phyloP scores from a whole-genome alignment of 2,329 filamentous ascomycete genomes.

The Hirsutella minnesotensis region DNA sequence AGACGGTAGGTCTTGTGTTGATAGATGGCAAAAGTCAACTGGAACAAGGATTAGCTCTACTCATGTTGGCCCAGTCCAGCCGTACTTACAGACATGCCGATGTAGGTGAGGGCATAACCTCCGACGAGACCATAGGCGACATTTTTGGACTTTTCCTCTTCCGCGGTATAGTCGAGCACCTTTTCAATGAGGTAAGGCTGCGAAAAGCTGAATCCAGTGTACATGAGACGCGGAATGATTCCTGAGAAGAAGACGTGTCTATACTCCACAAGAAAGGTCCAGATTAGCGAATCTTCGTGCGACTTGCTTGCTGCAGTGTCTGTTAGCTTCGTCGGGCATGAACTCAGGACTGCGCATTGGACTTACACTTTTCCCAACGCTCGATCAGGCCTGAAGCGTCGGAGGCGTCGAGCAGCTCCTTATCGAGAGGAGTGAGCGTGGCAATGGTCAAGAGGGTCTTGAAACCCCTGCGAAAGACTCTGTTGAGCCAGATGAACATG shows the following conservation, averaged over 20 bases:
- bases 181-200: slow-evolving; percentile 30
- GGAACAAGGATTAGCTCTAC: background rate
- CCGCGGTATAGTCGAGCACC: slow-evolving; percentile 16
- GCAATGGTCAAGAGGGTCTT: slow-evolving; percentile 11
- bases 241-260: slow-evolving; percentile 16
- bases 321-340: background rate
- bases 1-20: slow-evolving; percentile 22
- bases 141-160: slow-evolving; percentile 13
- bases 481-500: slow-evolving; percentile 21
- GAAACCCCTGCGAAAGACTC: slow-evolving; percentile 15
- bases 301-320: slow-evolving; percentile 7
- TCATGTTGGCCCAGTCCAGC: background rate
- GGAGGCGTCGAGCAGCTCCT: slow-evolving; percentile 7
- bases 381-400: slow-evolving; percentile 5
- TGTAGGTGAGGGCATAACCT: slow-evolving; percentile 24
- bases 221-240: slow-evolving; percentile 22
- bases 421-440: slow-evolving; percentile 6
- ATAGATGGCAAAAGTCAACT: slow-evolving; percentile 9
- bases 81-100: slow-evolving; percentile 24
- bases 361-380: slow-evolving; percentile 6
- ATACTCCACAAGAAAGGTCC: slow-evolving; percentile 13
- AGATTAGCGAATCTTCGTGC: slow-evolving; percentile 11
- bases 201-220: slow-evolving; percentile 25
- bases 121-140: slow-evolving; percentile 25
- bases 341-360: background rate